Conservation (phyloP, 768 basidiomycete species). For the Termitomyces sp. region DNA sequence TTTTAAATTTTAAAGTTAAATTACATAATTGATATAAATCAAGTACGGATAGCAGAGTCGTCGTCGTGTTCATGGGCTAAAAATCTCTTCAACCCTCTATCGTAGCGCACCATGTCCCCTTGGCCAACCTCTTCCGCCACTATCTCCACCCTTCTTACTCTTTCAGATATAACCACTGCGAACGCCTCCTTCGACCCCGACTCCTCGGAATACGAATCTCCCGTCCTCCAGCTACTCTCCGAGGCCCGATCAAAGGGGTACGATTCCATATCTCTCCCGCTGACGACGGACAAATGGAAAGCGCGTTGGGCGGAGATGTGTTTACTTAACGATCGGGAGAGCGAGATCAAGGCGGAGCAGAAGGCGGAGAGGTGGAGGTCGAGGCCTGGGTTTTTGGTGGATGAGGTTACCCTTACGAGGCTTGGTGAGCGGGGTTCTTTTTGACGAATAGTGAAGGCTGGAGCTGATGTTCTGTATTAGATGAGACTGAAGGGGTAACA, state of each 20-base stretch:
- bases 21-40: too few relatives aligned
- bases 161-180: constrained; percentile 7
- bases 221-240: constrained; percentile 46
- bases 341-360: constrained; percentile 43
- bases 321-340: constrained; percentile 45
- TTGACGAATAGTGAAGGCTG: neutral
- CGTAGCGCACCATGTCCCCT: constrained; percentile 21
- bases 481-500: constrained; percentile 70
- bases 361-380: constrained; percentile 86
- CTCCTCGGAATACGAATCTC: constrained; percentile 32
- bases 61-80: too few relatives aligned
- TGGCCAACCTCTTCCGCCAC: constrained; percentile 29
- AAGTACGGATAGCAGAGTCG: too few relatives aligned
- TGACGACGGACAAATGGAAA: constrained; percentile 88
- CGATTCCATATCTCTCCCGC: constrained; percentile 72
- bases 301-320: constrained; percentile 90
- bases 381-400: constrained; percentile 69
- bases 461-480: constrained; percentile 29
- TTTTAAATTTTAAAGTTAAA: too few relatives aligned
- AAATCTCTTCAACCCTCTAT: neutral
- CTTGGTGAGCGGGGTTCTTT: constrained; percentile 55
- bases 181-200: neutral
- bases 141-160: constrained; percentile 15
- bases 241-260: constrained; percentile 67
- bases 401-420: constrained; percentile 87